Evolutionary conservation across 208 protist genomes (phyloP), one percentile per base, ranked within the genome.

Genomic region (Leishmania lainsoni): DNA sequence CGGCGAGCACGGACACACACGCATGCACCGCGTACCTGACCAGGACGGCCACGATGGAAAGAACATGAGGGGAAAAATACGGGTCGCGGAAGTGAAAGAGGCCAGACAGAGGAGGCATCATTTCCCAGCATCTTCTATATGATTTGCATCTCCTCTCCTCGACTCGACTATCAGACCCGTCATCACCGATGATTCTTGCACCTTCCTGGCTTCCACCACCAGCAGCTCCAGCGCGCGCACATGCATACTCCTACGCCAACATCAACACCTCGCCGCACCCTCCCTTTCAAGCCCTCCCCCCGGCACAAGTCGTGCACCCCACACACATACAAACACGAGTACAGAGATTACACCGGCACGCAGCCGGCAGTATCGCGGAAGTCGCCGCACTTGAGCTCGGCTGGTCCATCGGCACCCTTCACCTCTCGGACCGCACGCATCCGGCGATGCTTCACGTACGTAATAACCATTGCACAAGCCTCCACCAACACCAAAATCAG

Each of bases 401-500:
- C 32, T 26, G 66, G 39, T 48, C 66, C 52, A n/a, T 83, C 83
- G 39, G 26, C 69, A 29, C 22, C 26, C 4, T 65, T 69, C 70
- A 32, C 16, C 54, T 66, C 35, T 10, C 42, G 48, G 17, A 45
- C 17, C 4, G 66, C 39, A 10, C 39, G 48, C 70, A 35, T 68
- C 35, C 78, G 78, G 17, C 77, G 73, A 42, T 81, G 59, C 54
- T 75, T 32, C 59, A 86, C 3, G 58, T 71, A 80, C 17, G 69
- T 45, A 20, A n/a, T 32, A 42, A 84, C 26, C 52, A 77, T 78
- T n/a, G 54, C 49, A 17, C 54, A 56, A 29, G 82, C 45, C 80
- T 91, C 87, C 4, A 76, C 52, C n/a, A 83, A 14, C 78, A 91
- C 78, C 29, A 91, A 42, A 39, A 79, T 39, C 56, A 85, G 59